Conservation (phyloP, 2,329 filamentous ascomycete species). For the Exophiala alcalophila region DNA sequence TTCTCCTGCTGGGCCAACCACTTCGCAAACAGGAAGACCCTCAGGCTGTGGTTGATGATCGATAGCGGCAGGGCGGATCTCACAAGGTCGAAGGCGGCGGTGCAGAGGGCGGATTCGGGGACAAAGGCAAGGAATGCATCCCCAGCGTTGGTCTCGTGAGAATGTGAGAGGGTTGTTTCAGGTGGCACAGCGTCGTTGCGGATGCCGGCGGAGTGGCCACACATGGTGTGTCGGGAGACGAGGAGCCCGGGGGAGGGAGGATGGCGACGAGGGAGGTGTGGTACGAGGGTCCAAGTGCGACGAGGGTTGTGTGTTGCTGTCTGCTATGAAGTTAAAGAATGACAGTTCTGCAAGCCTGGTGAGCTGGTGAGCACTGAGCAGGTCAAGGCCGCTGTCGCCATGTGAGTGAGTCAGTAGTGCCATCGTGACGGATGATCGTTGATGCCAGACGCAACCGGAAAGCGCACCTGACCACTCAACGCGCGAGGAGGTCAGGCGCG, state of each 20-base stretch:
- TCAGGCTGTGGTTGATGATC: slow-evolving; percentile 33
- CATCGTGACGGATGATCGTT: no score
- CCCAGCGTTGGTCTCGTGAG: slow-evolving; percentile 4
- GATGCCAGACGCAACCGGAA: no score
- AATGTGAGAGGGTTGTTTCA: slow-evolving; percentile 21
- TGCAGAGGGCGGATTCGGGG: slow-evolving; percentile 14
- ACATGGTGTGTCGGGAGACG: slow-evolving; percentile 59
- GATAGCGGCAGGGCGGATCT: slow-evolving; percentile 25
- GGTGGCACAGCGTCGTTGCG: slow-evolving; percentile 16
- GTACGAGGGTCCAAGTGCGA: slow-evolving; percentile 1
- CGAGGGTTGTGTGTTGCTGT: slow-evolving; percentile 5
- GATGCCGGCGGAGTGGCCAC: slow-evolving; percentile 66
- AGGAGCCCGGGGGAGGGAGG: no score
- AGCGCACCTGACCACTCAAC: slow-evolving; percentile 16
- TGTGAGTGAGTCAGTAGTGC: no score
- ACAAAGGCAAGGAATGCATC: slow-evolving; percentile 11
- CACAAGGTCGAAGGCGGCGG: slow-evolving; percentile 23
- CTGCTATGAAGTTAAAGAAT: no score
- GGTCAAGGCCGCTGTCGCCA: no score
- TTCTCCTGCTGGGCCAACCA: slow-evolving; percentile 25
- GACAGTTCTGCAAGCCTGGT: no score
- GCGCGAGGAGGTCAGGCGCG: slow-evolving; percentile 6
- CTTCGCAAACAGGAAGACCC: slow-evolving; percentile 31
- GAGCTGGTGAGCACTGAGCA: no score
- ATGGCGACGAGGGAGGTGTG: slow-evolving; percentile 5